Evolutionary conservation across 495 filamentous ascomycete species (phyloP), one percentile per base, ranked within the genome.

Genomic region (Lindgomyces ingoldianus): DNA sequence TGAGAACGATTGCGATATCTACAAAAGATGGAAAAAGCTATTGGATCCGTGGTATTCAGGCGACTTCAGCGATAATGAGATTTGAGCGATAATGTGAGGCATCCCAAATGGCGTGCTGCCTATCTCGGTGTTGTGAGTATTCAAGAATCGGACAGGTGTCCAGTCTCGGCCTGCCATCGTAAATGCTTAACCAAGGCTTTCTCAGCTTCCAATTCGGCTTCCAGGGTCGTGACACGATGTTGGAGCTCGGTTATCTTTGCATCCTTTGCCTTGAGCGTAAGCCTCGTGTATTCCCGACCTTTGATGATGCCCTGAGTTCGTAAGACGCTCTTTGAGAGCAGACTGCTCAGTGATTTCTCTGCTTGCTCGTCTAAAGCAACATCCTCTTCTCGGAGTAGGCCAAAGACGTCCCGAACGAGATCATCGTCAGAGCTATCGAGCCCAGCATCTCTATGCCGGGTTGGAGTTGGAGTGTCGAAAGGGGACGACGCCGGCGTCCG

Each of bases 201-300:
- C 72, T 84, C 80, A 52, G 82, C 66, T 70, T 81, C 76, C 57
- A 79, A 60, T 78, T 86, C 78, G 54, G 72, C 77, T 72, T 86
- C 81, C 44, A 85, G 69, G 9, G 72, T 74, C 0, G 71, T 74
- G 25, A 86, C 74, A n/a, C 75, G 76, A 25, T 69, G 69, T 72
- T 77, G 69, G 49, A 89, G 65, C 63, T 80, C 81, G 11, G 75
- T 74, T 27, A 87, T 84, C 59, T 83, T 80, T 1, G 76, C 76
- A 46, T 91, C 85, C 46, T 87, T 86, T 24, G 78, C 79, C 81
- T 57, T 93, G 89, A 4, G 33, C 33, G n/a, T 39, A 89, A 73
- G 0, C 64, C 58, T 50, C 59, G 53, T 8, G 27, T n/a, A n/a
- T n/a, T n/a, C n/a, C n/a, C n/a, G n/a, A n/a, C n/a, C n/a, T n/a